Evolutionary conservation across 2,329 filamentous ascomycete species (phyloP).

Genomic region (Aspergillus sojae): DNA sequence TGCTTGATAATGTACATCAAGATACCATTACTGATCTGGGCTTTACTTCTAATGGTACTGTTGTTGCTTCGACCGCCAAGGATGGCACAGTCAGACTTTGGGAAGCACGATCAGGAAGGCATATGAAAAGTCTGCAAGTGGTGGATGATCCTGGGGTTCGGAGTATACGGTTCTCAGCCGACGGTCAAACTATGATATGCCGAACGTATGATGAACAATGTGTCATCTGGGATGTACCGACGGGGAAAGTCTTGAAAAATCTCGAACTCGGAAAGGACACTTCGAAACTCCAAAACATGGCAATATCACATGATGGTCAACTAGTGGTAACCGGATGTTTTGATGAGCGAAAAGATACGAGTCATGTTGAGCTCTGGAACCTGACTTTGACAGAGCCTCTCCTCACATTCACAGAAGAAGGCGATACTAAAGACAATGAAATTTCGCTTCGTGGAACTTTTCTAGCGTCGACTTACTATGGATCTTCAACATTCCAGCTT

Average conservation of each 20-base stretch:
- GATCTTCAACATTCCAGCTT: neutral
- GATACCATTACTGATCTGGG: neutral
- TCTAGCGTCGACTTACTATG: neutral
- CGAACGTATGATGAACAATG: neutral
- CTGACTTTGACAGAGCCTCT: rapidly evolving
- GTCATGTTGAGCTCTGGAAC: neutral
- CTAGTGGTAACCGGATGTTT: neutral
- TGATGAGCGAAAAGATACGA: neutral
- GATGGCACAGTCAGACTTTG: neutral
- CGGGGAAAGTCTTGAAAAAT: too few relatives aligned
- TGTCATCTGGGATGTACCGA: neutral
- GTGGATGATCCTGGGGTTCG: neutral
- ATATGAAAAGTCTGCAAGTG: neutral
- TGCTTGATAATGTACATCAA: neutral
- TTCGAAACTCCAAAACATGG: rapidly evolving
- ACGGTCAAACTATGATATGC: rapidly evolving
- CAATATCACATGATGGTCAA: neutral
- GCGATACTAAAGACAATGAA: neutral
- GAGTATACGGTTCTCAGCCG: neutral
- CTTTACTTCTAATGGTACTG: neutral
- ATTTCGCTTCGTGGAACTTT: rapidly evolving
- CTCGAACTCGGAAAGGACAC: neutral
- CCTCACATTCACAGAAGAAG: neutral
- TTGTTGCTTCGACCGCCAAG: neutral
- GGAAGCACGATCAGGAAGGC: neutral